Evolutionary conservation across 768 basidiomycete genomes (phyloP), one percentile per base, ranked within the genome.

Genomic region (Termitomyces heimii): DNA sequence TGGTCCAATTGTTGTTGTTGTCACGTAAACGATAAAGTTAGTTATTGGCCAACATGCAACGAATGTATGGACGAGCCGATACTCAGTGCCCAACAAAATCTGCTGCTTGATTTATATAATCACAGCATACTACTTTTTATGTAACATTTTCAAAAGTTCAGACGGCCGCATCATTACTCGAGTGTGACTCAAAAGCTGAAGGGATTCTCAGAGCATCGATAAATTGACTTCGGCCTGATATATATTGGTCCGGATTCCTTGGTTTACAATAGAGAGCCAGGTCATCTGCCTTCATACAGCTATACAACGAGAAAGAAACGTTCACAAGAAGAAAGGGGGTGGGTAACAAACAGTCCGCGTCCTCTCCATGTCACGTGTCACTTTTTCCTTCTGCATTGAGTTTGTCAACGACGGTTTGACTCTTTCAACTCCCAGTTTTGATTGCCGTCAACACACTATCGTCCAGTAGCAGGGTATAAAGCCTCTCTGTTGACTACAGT

Each of bases 101-200:
- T 10, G 56, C 56, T 48, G 9, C 26, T 61, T 61, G n/a, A n/a
- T n/a, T n/a, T n/a, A n/a, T n/a, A n/a, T n/a, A n/a, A n/a, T n/a
- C n/a, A n/a, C n/a, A n/a, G n/a, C n/a, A n/a, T n/a, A n/a, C n/a
- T n/a, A n/a, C n/a, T n/a, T n/a, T n/a, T n/a, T n/a, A n/a, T n/a
- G n/a, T n/a, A n/a, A n/a, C n/a, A n/a, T n/a, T n/a, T n/a, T n/a
- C n/a, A n/a, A n/a, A n/a, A n/a, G n/a, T n/a, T n/a, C n/a, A n/a
- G n/a, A n/a, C n/a, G n/a, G n/a, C n/a, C n/a, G n/a, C 63, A 28
- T 62, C 62, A 56, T 68, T 61, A 53, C 64, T 67, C 28, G 44
- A 60, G 26, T 55, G 28, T 24, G 58, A 56, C n/a, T n/a, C 18
- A 18, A 39, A 52, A 58, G 55, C n/a, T 34, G 20, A 43, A 62